These are phyloP conservation scores for Jaltomata sinuosa DNA, from an alignment of 257 asterid species.

Conservation along the genomic window DNA sequence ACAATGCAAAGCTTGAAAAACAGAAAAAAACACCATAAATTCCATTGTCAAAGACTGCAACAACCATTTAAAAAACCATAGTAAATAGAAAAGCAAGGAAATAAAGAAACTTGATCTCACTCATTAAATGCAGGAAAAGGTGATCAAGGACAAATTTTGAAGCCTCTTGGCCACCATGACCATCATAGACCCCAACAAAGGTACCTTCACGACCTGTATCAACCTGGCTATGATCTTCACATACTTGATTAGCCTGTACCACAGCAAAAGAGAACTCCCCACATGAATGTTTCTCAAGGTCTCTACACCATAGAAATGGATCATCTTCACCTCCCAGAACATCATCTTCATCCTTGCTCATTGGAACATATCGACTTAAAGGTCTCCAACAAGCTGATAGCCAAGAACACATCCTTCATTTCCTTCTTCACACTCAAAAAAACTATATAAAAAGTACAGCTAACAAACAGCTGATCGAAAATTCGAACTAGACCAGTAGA, in stretches of 20 bases:
- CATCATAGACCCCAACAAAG: conserved; percentile 77
- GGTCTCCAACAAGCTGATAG: conserved; percentile 53
- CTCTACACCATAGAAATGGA: conserved; percentile 56
- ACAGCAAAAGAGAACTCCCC: conserved; percentile 74
- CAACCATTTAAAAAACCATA: background rate
- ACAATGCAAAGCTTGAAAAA: too few relatives aligned
- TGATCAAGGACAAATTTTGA: conserved; percentile 46
- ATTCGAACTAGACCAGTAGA: background rate
- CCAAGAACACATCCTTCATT: conserved; percentile 80
- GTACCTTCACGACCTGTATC: conserved; percentile 57
- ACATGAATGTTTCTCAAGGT: conserved; percentile 66
- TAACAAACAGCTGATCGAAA: background rate
- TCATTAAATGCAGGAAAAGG: conserved; percentile 42
- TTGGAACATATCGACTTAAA: conserved; percentile 66
- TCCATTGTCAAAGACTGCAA: background rate
- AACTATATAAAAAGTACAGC: background rate
- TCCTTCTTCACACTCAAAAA: conserved; percentile 24
- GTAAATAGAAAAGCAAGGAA: background rate
- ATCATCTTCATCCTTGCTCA: conserved; percentile 58
- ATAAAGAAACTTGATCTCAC: conserved; percentile 24
- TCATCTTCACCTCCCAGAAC: conserved; percentile 45
- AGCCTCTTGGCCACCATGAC: conserved; percentile 83
- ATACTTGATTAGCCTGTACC: conserved; percentile 56
- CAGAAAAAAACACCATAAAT: background rate
- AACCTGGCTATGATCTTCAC: conserved; percentile 79